Evolutionary conservation across 495 filamentous ascomycete species (phyloP), one percentile per base, ranked within the genome.

Genomic region (Margaritispora aquatica): DNA sequence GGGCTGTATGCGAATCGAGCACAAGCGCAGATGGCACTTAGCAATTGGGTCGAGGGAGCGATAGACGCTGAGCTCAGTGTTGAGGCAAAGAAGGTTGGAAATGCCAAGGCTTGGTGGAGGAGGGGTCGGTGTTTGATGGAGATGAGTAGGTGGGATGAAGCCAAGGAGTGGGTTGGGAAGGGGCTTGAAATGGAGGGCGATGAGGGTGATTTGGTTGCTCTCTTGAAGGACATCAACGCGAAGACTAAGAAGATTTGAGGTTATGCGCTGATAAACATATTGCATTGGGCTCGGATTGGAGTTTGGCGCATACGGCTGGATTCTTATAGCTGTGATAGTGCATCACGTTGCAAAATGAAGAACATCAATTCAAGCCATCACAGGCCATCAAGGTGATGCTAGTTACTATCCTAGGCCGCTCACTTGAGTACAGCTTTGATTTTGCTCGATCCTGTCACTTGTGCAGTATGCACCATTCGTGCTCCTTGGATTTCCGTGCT

Each of bases 81-180:
- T n/a, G 93, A 96, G 74, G 82, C 88, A 57, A 96, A 95, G 83
- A 77, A 83, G 54, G 76, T 81, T 46, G 90, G 86, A 26, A 97
- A 98, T 73, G 84, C 88, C 7, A 97, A 97, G 84, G 92, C 87
- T 1, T 97, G 92, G 88, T 97, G 89, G 85, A 75, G 93, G 49
- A 75, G 88, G 61, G 92, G 87, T 9, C 84, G 82, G 75, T 92
- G 86, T 71, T 75, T 96, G 69, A 71, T 84, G 54, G 94, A 98
- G 85, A 97, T 97, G 94, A 86, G 88, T 9, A 71, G 92, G 69
- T 75, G 87, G 70, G 84, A 88, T 60, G 94, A 98, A 81, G 90
- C 90, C 7, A 77, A 75, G 70, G 80, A 80, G 54, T 91, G 89
- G 78, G 76, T 96, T 41, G 75, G 74, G 44, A 76, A 80, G 68